phyloP scores from a whole-genome alignment of 2,329 filamentous ascomycete species.

The Colletotrichum incanum region DNA sequence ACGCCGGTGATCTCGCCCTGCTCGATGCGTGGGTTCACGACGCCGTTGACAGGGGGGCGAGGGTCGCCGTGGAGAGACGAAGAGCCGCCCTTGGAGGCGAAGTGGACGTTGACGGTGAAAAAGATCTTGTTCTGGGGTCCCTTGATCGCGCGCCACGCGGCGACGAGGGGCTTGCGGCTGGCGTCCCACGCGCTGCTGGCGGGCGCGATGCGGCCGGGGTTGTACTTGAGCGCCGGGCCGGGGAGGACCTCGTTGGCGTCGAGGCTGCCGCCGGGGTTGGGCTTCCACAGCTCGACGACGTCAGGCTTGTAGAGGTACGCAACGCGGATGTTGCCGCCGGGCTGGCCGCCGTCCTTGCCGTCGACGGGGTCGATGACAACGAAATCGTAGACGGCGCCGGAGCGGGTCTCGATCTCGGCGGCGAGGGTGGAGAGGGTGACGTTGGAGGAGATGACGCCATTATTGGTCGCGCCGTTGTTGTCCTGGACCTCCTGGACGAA shows the following conservation, averaged over 20 bases:
- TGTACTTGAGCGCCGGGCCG: constrained; percentile 74
- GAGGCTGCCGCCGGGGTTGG: constrained; percentile 68
- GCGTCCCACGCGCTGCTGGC: constrained; percentile 70
- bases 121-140: constrained; percentile 67
- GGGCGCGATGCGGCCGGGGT: constrained; percentile 79
- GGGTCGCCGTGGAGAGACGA: constrained; percentile 76
- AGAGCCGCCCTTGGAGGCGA: constrained; percentile 76
- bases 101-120: constrained; percentile 82
- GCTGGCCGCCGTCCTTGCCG: constrained; percentile 75
- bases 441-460: constrained; percentile 71
- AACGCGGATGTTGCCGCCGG: constrained; percentile 80
- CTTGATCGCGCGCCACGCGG: constrained; percentile 74
- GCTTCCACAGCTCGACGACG: constrained; percentile 71
- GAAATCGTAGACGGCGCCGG: constrained; percentile 70
- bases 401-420: constrained; percentile 64
- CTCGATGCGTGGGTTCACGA: constrained; percentile 67
- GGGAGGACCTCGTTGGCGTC: constrained; percentile 72
- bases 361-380: constrained; percentile 73
- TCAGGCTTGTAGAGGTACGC: constrained; percentile 79
- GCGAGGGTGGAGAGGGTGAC: constrained; percentile 71
- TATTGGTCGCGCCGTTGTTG: constrained; percentile 72
- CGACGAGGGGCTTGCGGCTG: constrained; percentile 78
- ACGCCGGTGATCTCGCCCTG: constrained; percentile 74
- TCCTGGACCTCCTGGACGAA: constrained; percentile 83
- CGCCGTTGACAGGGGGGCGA: constrained; percentile 77